Evolutionary conservation across 2,329 filamentous ascomycete genomes (phyloP).

Genomic region (Calycina marina): DNA sequence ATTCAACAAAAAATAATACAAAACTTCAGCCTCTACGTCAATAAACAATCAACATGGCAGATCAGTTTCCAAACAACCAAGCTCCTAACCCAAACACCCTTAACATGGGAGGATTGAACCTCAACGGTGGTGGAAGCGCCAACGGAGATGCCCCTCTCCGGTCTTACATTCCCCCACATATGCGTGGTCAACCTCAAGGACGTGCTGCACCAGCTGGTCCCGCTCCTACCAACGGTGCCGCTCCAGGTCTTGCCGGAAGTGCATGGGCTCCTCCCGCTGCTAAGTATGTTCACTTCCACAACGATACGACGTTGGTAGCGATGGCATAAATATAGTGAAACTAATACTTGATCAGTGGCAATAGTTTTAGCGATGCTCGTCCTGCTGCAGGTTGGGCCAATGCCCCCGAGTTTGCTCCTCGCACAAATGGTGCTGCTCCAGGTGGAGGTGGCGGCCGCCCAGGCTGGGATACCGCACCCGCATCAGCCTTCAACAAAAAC

Average conservation of each 20-base stretch:
- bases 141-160: constrained; percentile 12
- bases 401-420: constrained; percentile 25
- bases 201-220: constrained; percentile 10
- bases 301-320: too few species aligned
- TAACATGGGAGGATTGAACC: constrained; percentile 63
- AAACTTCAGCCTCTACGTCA: too few species aligned
- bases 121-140: constrained; percentile 23
- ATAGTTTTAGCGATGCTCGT: constrained; percentile 27
- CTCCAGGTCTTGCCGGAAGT: constrained; percentile 42
- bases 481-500: constrained; percentile 34
- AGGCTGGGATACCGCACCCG: constrained; percentile 22
- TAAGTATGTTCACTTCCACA: constrained; percentile 25
- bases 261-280: constrained; percentile 38
- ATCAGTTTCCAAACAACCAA: constrained; percentile 48
- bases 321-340: too few species aligned
- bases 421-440: constrained; percentile 17
- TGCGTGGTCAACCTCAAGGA: constrained; percentile 44
- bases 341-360: constrained; percentile 32
- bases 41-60: constrained; percentile 57
- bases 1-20: too few species aligned
- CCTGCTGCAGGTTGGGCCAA: constrained; percentile 21
- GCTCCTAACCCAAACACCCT: constrained; percentile 30
- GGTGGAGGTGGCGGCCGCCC: constrained; percentile 26
- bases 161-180: constrained; percentile 76
- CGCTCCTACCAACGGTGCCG: constrained; percentile 18